These are phyloP conservation scores for Hypoxylon sp. DNA, from an alignment of 2,329 filamentous ascomycete genomes.

Conservation along the genomic window DNA sequence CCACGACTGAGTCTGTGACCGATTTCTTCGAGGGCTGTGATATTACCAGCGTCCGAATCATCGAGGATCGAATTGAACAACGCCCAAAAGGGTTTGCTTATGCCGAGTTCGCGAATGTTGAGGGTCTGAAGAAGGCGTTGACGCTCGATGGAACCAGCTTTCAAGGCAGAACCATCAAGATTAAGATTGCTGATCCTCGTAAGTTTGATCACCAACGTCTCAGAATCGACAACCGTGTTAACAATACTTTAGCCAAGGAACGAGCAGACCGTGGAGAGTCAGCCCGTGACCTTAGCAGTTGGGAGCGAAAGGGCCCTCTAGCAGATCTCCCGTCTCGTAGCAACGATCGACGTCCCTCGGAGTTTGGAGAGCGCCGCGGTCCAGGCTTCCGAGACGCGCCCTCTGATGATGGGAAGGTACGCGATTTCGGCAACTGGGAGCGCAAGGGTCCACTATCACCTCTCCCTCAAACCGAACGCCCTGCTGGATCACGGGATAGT, in stretches of 20 bases:
- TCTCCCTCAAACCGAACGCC: slow-evolving; percentile 67
- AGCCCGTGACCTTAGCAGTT: slow-evolving; percentile 86
- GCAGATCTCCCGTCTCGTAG: slow-evolving; percentile 72
- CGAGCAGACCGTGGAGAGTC: slow-evolving; percentile 74
- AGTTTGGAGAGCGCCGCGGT: slow-evolving; percentile 75
- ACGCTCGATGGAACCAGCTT: slow-evolving; percentile 85
- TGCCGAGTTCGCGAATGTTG: slow-evolving; percentile 89
- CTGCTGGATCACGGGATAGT: slow-evolving; percentile 67
- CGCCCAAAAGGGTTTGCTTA: slow-evolving; percentile 99
- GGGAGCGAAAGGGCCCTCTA: slow-evolving; percentile 93
- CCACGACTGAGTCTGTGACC: slow-evolving; percentile 84
- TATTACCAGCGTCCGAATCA: slow-evolving; percentile 92
- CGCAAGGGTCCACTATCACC: slow-evolving; percentile 92
- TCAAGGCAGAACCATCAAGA: slow-evolving; percentile 89
- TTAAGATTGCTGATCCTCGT: slow-evolving; percentile 98
- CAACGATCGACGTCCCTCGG: slow-evolving; percentile 64
- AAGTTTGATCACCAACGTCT: slow-evolving; percentile 63
- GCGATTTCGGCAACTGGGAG: slow-evolving; percentile 93
- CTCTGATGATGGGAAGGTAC: slow-evolving; percentile 80
- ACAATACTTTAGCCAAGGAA: slow-evolving; percentile 80
- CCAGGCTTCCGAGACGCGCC: slow-evolving; percentile 76
- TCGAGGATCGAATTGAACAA: slow-evolving; percentile 94
- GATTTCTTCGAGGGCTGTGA: slow-evolving; percentile 90
- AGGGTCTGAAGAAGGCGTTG: slow-evolving; percentile 92
- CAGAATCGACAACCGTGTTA: slow-evolving; percentile 50